Evolutionary conservation across 2,329 filamentous ascomycete genomes (phyloP), one percentile per base, ranked within the genome.

Genomic region (Ophiostoma ips): DNA sequence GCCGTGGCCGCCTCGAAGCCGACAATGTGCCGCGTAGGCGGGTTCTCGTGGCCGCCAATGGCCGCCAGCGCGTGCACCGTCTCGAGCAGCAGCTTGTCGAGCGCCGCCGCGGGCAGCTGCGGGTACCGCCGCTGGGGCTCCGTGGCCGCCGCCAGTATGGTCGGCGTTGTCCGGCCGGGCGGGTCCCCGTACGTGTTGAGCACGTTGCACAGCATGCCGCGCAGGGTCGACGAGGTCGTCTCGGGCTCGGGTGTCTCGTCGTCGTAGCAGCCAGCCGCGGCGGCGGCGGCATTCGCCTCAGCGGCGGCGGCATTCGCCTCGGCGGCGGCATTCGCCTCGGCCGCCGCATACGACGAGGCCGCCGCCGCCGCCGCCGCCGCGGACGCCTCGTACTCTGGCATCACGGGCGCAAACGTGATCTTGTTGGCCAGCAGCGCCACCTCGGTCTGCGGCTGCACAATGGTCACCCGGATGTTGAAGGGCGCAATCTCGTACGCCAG

Each of bases 401-500:
- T 76, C 34, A 82, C 81, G 5, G 90, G 89, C 3, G 86, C 84
- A 57, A 90, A 87, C 46, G 81, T 84, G 58, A 96, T 84, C 50
- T 83, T 81, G 66, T 94, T 94, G 28, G 87, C 92, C 51, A 96
- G 73, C 31, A 87, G 81, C 56, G 84, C 81, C 54, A 95, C 86
- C 68, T 96, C 90, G 68, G 95, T 87, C 66, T 88, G 94, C 24
- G 89, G 88, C 70, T 98, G 90, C 41, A 98, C 83, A 57, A 96
- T 89, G 37, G 88, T 95, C 64, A 96, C 79, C 65, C 90, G 94
- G 68, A 96, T 81, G 67, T 95, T 95, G 71, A 96, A 96, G 0
- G 92, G 92, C 0, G 90, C 85, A 55, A 98, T 84, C 66, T 98
- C 92, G 66, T 95, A 98, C 1, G 90, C 89, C 21, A 98, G 74